Evolutionary conservation across 306 rosid species (phyloP), one percentile per base, ranked within the genome.

Genomic region (Acacia acuminata): DNA sequence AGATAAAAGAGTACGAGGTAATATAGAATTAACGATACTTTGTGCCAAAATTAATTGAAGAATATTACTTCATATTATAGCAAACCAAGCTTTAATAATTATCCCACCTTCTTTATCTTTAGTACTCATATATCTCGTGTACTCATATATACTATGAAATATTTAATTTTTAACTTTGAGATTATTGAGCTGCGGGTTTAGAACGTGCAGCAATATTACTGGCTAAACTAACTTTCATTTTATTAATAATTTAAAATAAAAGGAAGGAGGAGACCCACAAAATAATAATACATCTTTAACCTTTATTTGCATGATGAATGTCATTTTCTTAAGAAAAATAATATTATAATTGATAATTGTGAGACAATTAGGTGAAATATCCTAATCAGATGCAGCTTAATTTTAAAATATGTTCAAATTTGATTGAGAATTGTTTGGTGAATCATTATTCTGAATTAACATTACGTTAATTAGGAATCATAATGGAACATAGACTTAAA

Each of bases 251-350:
- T 55, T 55, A 55, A 10, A 17, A 27, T 27, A 68, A 12, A 0
- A 1, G 4, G 10, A 10, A 2, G 6, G 53, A 42, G 55, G 71
- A 69, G 12, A 10, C 78, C 80, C 75, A 77, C 47, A 13, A 73
- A 83, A 24, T 10, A 43, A 80, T 72, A 60, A 72, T 80, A 60
- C 60, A 30, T 4, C 65, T 27, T 56, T 15, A 11, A 14, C 4
- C 32, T 22, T 58, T 9, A 58, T 58, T 32, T 45, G 42, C 50
- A 58, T 45, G 10, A 63, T 34, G 64, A 81, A 47, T 81, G 84
- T 73, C 74, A 14, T 73, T 15, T 15, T 47, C 36, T 32, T 14
- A 4, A 71, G 5, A 14, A 19, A 42, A 12, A 20, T 44, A 30
- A 30, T 60, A 60, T 55, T 55, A 69, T 60, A 32, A 10, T 71